Conservation (phyloP, 345 rosid genomes). For the Boechera retrofracta region DNA sequence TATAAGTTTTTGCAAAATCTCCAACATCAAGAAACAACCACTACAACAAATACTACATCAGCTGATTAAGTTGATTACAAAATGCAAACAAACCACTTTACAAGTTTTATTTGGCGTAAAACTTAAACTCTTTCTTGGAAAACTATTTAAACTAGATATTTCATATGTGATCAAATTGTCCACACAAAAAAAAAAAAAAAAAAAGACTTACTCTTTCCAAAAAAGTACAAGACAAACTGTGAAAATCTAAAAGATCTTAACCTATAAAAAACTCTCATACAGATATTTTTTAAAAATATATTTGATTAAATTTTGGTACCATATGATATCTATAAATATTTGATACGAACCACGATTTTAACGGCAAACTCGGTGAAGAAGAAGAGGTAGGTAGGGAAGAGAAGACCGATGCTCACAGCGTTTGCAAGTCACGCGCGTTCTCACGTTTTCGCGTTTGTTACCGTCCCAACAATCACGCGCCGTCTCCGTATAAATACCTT, state of each 20-base stretch:
- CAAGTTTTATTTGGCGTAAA: too few relatives aligned
- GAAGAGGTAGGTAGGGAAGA: neutral
- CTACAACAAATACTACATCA: too few relatives aligned
- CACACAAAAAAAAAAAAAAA: too few relatives aligned
- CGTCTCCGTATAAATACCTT: conserved; percentile 39
- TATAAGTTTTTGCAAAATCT: too few relatives aligned
- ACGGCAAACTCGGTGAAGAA: conserved; percentile 15
- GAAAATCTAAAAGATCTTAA: neutral
- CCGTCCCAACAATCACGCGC: conserved; percentile 28
- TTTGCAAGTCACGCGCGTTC: conserved; percentile 36
- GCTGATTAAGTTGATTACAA: too few relatives aligned
- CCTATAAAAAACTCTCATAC: neutral
- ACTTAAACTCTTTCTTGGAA: too few relatives aligned
- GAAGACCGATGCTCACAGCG: conserved; percentile 30
- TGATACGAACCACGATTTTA: neutral
- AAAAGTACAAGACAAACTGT: neutral
- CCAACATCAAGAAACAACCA: too few relatives aligned
- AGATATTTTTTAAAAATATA: neutral
- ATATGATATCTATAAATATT: conserved; percentile 31
- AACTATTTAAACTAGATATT: too few relatives aligned
- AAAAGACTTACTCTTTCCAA: too few relatives aligned
- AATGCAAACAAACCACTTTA: too few relatives aligned
- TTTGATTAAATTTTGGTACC: conserved; percentile 6
- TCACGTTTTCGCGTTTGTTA: conserved; percentile 36
- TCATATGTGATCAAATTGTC: too few relatives aligned